Conservation (phyloP, 208 protist genomes). For the Acanthamoeba culbertsoni region DNA sequence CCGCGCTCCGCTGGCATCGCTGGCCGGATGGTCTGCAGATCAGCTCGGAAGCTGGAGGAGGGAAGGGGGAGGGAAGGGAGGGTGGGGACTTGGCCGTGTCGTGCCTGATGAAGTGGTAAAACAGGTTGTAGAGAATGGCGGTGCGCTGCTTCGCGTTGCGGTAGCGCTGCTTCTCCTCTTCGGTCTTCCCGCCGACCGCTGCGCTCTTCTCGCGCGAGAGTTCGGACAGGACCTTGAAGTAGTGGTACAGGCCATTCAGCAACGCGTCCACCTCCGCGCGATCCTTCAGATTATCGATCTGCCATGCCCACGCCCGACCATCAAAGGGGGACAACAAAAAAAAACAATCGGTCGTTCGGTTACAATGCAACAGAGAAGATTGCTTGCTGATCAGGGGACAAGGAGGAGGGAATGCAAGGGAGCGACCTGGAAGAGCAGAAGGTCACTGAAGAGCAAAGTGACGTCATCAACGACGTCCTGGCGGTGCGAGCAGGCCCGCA, state of each 20-base stretch:
- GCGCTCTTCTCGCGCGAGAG: neutral
- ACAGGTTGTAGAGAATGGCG: constrained; percentile 25
- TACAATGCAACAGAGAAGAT: neutral
- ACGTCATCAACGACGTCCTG: neutral
- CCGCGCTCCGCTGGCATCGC: neutral
- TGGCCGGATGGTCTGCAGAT: neutral
- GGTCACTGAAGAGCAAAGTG: neutral
- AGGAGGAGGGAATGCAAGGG: too few relatives aligned
- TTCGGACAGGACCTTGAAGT: neutral
- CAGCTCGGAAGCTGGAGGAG: neutral
- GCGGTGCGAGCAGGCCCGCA: neutral
- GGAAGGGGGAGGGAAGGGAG: neutral
- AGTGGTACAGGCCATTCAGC: neutral
- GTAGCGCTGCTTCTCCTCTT: constrained; percentile 49
- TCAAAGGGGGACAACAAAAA: too few relatives aligned
- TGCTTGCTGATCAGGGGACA: too few relatives aligned
- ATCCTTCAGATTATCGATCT: constrained; percentile 1
- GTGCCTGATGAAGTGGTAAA: constrained; percentile 14
- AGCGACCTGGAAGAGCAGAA: neutral
- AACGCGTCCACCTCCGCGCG: neutral
- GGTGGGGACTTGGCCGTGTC: neutral
- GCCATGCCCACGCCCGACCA: too few relatives aligned
- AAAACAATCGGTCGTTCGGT: neutral
- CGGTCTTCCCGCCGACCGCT: neutral
- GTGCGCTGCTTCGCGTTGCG: neutral